Conservation (phyloP, 306 rosid genomes). For the Aeschynomene evenia region DNA sequence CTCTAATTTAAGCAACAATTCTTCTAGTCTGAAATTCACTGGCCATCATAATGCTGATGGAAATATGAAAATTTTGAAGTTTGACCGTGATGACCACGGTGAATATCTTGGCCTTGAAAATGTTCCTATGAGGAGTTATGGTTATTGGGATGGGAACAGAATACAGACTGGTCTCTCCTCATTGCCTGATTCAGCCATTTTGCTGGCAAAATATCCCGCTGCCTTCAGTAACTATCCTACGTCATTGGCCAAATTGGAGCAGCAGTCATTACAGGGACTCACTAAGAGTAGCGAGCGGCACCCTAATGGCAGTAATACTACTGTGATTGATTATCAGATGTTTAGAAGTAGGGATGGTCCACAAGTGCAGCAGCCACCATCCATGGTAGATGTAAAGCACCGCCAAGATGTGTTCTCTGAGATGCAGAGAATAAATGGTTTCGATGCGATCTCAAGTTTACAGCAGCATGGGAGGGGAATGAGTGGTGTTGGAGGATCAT, state of each 20-base stretch:
- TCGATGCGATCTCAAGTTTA: constrained; percentile 62
- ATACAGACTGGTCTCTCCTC: constrained; percentile 59
- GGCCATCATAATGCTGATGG: constrained; percentile 55
- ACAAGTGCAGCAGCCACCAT: constrained; percentile 68
- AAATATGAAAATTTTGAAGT: constrained; percentile 53
- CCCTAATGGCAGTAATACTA: constrained; percentile 53
- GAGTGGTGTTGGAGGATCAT: constrained; percentile 71
- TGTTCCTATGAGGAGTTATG: constrained; percentile 55
- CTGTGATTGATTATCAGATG: constrained; percentile 67
- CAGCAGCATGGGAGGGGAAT: constrained; percentile 79
- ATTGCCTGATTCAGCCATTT: constrained; percentile 71
- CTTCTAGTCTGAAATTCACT: constrained; percentile 44
- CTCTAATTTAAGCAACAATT: constrained; percentile 46
- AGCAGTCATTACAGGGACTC: constrained; percentile 55
- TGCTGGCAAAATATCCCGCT: constrained; percentile 85
- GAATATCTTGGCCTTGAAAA: constrained; percentile 58
- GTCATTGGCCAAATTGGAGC: constrained; percentile 52
- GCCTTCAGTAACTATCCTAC: constrained; percentile 66
- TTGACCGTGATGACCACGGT: constrained; percentile 39
- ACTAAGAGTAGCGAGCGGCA: constrained; percentile 48
- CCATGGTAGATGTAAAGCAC: constrained; percentile 63
- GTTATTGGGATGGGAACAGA: constrained; percentile 78
- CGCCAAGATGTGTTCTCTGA: constrained; percentile 61
- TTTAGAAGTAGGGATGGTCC: constrained; percentile 56
- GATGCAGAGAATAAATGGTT: constrained; percentile 64